A percentile compares a stretch with the other conserved stretches of the same genome.
phyloP scores from a whole-genome alignment of 176 grass and related monocot species.

The Carex parvula region DNA sequence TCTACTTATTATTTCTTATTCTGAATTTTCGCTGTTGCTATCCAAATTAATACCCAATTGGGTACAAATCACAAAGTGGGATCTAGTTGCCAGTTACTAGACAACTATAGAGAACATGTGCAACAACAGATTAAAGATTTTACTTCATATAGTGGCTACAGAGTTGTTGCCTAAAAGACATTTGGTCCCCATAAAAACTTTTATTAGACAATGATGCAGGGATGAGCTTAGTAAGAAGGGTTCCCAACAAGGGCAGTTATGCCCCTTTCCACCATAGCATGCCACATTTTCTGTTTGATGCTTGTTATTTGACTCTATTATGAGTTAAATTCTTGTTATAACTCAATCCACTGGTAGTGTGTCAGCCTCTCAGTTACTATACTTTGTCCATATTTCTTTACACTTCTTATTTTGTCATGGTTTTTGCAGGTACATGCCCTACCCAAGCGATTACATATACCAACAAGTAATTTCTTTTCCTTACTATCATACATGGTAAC shows the following conservation, averaged over 20 bases:
- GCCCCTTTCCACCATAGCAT: background rate
- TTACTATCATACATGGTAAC: background rate
- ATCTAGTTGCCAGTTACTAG: background rate
- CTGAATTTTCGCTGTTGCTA: background rate
- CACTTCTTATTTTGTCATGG: background rate
- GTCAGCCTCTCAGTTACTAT: background rate
- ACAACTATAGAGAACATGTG: background rate
- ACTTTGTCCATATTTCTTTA: background rate
- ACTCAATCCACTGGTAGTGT: background rate
- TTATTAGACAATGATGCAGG: background rate
- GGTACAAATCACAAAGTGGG: background rate
- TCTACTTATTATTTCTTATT: background rate
- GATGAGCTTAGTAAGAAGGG: constrained; percentile 12
- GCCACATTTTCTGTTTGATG: constrained; percentile 1
- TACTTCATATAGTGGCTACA: background rate
- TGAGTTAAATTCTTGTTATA: background rate
- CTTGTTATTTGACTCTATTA: background rate
- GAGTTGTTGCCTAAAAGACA: background rate
- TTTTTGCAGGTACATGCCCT: constrained; percentile 84
- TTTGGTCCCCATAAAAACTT: constrained; percentile 8
- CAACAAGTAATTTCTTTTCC: constrained; percentile 48
- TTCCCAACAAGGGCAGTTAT: background rate
- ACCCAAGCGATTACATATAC: constrained; percentile 65
- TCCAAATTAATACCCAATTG: background rate
- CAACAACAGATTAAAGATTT: background rate